A percentile compares a stretch with the other conserved stretches of the same genome.
Evolutionary conservation across 2,329 filamentous ascomycete species (phyloP).

Genomic region (Xylaria arbuscula): DNA sequence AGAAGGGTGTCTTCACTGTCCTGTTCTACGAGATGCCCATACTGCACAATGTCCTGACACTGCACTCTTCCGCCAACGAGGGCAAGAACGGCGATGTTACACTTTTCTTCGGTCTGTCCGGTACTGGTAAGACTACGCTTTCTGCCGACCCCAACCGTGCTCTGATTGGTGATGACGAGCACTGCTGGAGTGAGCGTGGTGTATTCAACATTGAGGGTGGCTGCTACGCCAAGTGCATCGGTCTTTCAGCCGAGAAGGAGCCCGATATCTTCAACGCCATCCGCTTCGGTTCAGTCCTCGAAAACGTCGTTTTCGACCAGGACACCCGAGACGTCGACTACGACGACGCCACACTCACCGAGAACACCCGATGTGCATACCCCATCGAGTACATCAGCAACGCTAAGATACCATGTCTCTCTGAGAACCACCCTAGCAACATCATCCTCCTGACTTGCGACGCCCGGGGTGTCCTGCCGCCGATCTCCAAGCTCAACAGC

Average conservation of each 20-base stretch:
- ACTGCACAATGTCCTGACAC: conserved; percentile 98
- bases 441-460: conserved; percentile 99
- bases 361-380: conserved; percentile 98
- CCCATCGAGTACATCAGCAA: conserved; percentile 99
- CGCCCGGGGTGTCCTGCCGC: conserved; percentile 94
- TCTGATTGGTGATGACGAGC: conserved; percentile 98
- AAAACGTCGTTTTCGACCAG: conserved; percentile 98
- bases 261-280: conserved; percentile 97
- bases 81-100: conserved; percentile 94
- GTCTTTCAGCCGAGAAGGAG: conserved; percentile 97
- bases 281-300: conserved; percentile 94
- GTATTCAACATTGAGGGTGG: conserved; percentile 99
- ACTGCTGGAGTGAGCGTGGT: conserved; percentile 97
- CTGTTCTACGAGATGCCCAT: conserved; percentile 99
- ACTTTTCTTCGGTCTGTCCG: conserved; percentile 98
- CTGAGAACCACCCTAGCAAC: conserved; percentile 89
- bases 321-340: conserved; percentile 92
- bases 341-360: conserved; percentile 92
- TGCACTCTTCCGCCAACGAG: conserved; percentile 99
- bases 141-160: conserved; percentile 97
- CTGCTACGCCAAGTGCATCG: conserved; percentile 99
- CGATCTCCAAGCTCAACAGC: conserved; percentile 95
- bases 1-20: conserved; percentile 98
- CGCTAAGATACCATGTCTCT: conserved; percentile 97
- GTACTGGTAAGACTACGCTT: conserved; percentile 97